Base-by-base conservation (phyloP, 2,329 filamentous ascomycete species). In the Sphaerulina vaccinii region DNA sequence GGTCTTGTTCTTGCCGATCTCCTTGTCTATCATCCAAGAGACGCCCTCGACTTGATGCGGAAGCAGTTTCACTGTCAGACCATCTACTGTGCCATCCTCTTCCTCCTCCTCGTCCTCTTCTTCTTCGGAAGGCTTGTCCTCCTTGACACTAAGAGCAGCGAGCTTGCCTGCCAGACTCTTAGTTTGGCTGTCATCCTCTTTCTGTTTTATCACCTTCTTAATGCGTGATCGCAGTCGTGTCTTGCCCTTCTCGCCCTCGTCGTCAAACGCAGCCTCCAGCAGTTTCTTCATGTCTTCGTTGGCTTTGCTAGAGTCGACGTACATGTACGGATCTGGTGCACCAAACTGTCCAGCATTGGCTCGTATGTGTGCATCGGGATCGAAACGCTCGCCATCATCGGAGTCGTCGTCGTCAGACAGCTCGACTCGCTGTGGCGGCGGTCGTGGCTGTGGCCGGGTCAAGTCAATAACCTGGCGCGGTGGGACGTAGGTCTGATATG, bases 11-110 rank as follows among this genome's bases (percentile, higher is more conserved):
- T 84, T 84, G 2, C 92, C 91, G 9, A 90, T 84, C 72, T 99
- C 93, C 64, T 95, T 90, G 53, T 91, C 88, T 50, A 82, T 86
- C 90, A 99, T 96, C 92, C 93, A 99, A 51, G 86, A 83, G 1
- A 97, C 86, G 62, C 93, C 93, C 50, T 96, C 89, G 11, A 96
- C 84, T 71, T 99, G 93, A 72, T 99, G 93, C 3, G 91, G 92
- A 0, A 99, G 79, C 2, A 99, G 79, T 64, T 87, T 91, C 54
- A 97, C 89, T 50, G 86, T 87, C 55, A 99, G 79, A 1, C 92
- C 93, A 48, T 90, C 85, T 0, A 96, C 77, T 55, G 74, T 81
- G 44, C 79, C 85, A 65, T 85, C 84, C 45, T 78, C 75, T 41
- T 76, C 75, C 2, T 75, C 75, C 1, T 74, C 73, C 3, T 75